phyloP scores from a whole-genome alignment of 2,329 filamentous ascomycete species.

The Zarea fungicola region DNA sequence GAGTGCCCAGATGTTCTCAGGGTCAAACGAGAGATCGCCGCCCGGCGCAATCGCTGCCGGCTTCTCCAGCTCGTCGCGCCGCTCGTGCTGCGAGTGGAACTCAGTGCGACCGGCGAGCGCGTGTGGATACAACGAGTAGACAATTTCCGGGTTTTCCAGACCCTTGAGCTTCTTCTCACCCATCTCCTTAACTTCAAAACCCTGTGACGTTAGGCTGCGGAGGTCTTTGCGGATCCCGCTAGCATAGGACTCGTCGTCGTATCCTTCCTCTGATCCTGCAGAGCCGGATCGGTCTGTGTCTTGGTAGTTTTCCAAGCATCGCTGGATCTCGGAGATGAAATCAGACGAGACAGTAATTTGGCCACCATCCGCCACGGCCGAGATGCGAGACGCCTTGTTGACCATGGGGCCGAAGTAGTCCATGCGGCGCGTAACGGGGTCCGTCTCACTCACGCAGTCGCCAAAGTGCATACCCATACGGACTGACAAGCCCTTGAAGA shows the following conservation, averaged over 20 bases:
- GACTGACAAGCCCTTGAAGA: constrained; percentile 91
- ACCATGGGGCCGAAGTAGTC: constrained; percentile 99
- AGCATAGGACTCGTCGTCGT: constrained; percentile 70
- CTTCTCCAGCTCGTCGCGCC: constrained; percentile 42
- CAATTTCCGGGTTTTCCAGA: constrained; percentile 91
- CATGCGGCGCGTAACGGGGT: constrained; percentile 96
- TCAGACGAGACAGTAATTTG: constrained; percentile 96
- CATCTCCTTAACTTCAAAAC: constrained; percentile 94
- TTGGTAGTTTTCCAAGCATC: constrained; percentile 82
- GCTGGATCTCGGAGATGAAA: constrained; percentile 93
- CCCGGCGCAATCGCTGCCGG: constrained; percentile 58
- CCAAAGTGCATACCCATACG: constrained; percentile 98
- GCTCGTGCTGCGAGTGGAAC: constrained; percentile 53
- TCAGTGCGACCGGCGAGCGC: constrained; percentile 75
- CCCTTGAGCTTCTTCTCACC: constrained; percentile 95
- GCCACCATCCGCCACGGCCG: constrained; percentile 88
- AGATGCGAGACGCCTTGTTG: constrained; percentile 92
- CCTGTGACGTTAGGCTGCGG: constrained; percentile 78
- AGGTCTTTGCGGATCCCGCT: constrained; percentile 81
- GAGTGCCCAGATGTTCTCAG: constrained; percentile 79
- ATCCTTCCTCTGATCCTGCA: constrained; percentile 59
- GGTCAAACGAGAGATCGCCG: constrained; percentile 69
- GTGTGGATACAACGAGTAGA: constrained; percentile 94
- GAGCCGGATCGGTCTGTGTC: constrained; percentile 71
- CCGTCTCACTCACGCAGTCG: constrained; percentile 86